Conservation (phyloP, 805 yeast species). For the Starmerella riodocensis region DNA sequence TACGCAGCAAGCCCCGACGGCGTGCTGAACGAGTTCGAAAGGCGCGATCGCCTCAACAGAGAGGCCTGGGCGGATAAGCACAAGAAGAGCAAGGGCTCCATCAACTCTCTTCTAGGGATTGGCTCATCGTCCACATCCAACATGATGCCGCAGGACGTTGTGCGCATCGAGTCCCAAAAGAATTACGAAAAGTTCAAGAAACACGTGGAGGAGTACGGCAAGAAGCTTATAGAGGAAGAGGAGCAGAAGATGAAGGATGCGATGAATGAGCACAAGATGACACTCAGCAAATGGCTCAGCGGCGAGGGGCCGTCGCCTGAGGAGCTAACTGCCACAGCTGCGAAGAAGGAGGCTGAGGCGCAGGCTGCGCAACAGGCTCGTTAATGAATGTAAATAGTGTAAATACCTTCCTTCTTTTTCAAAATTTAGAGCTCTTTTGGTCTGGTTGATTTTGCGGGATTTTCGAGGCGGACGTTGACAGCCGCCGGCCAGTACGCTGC, state of each 20-base stretch:
- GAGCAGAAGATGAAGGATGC: conserved; percentile 48
- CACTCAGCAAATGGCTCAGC: conserved; percentile 71
- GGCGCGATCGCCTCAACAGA: conserved; percentile 66
- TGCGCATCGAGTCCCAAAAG: conserved; percentile 85
- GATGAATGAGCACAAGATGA: conserved; percentile 68
- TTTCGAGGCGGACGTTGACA: too few relatives aligned
- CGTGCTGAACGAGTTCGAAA: conserved; percentile 65
- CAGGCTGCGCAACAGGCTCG: conserved; percentile 3
- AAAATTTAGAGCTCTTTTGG: not conserved
- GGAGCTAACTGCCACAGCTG: conserved; percentile 24
- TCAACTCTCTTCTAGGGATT: conserved; percentile 53
- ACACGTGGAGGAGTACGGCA: conserved; percentile 69
- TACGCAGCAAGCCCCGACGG: conserved; percentile 47
- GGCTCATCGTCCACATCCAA: conserved; percentile 34
- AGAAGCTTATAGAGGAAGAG: conserved; percentile 38
- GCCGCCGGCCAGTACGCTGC: too few relatives aligned
- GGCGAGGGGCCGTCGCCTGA: conserved; percentile 39
- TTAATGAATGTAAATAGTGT: conserved; percentile 12
- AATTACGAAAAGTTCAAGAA: conserved; percentile 74
- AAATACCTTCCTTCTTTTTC: conserved; percentile 3
- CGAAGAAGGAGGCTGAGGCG: conserved; percentile 13
- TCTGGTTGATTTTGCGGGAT: not conserved
- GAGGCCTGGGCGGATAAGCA: conserved; percentile 33
- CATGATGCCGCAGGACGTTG: conserved; percentile 72
- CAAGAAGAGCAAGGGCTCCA: conserved; percentile 26